Base-by-base conservation (phyloP, 257 asterid species). In the Vinca minor region DNA sequence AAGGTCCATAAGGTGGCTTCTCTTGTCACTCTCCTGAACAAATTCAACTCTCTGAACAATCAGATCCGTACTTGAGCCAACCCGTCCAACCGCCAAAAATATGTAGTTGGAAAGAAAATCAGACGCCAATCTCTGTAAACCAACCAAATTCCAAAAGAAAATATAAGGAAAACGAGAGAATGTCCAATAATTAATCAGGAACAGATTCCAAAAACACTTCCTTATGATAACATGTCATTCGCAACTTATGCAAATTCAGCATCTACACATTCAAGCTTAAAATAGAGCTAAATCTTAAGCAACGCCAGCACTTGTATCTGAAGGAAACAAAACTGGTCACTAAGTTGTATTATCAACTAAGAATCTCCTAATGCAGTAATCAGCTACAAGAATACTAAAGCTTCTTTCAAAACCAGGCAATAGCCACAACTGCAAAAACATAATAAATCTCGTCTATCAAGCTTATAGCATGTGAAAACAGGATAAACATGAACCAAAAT, bases 51-150 rank as follows among this genome's bases (percentile, higher is more conserved):
- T 83, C 67, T 88, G 96, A 74, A 82, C 81, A 69, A 88, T 88
- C 76, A 85, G 74, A 72, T 88, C 95, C 9, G 96, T 85, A 81
- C 94, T 88, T 58, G 96, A 88, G 77, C 96, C 96, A 69, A 88
- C 94, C 70, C 96, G 83, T 54, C 96, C 96, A 60, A 88, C 96
- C 35, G 96, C 76, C 89, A 88, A 78, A 77, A 88, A 88, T 65
- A 88, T 80, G 84, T 88, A 88, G 68, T 79, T 79, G 71, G 94
- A 79, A 70, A 88, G 96, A 72, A 88, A 88, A 77, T 88, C 95
- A 44, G 95, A 84, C 41, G 96, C 96, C 86, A 88, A 67, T 81
- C 93, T 88, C 96, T 88, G 93, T 82, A 82, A 46, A 36, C 55
- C 58, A 78, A n/a, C 67, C 70, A 59, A 26, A 76, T 15, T 32